Base-by-base conservation (phyloP, 23 red algal genomes). In the Gracilaria domingensis region DNA sequence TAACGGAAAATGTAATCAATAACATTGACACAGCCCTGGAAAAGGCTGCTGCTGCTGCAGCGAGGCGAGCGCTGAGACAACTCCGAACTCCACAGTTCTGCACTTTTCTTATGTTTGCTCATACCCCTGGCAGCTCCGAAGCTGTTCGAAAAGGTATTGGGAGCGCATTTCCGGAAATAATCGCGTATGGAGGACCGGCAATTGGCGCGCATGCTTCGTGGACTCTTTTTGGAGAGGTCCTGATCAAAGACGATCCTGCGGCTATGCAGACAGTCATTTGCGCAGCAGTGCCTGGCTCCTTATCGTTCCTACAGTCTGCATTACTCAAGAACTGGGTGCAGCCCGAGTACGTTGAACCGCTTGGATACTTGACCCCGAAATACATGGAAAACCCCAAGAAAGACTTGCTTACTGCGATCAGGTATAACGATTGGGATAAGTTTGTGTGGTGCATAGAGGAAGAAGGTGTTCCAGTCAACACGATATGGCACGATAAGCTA, bases 311-410 rank as follows among this genome's bases (percentile, higher is more conserved):
- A 21, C 23, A 74, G 24, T 86, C 86, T 13, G 85, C 87, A 20
- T 80, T 96, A 6, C 54, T 96, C 14, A 91, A 91, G 71, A 91
- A 78, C 17, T 96, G 94, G 94, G 94, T 86, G 34, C 94, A 96
- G 73, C 94, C 94, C 6, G 24, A 2, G 6, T 96, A 86, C 69
- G 40, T 53, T 7, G 94, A 91, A 48, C 33, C 81, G 28, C 71
- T 96, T 51, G 25, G 20, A 16, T 91, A 70, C 72, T 64, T 96
- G 94, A 91, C n/a, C 26, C 87, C 94, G 11, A 17, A 49, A 8
- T 96, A 96, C 48, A 54, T 75, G 20, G 77, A 51, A 2, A 54
- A 96, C 38, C 23, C 87, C 13, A 25, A 45, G 14, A 23, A 26
- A n/a, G 87, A 96, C 45, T 39, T 96, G 42, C 83, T 96, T 66